Evolutionary conservation across 495 filamentous ascomycete species (phyloP).

Genomic region (Talaromyces thailandensis): DNA sequence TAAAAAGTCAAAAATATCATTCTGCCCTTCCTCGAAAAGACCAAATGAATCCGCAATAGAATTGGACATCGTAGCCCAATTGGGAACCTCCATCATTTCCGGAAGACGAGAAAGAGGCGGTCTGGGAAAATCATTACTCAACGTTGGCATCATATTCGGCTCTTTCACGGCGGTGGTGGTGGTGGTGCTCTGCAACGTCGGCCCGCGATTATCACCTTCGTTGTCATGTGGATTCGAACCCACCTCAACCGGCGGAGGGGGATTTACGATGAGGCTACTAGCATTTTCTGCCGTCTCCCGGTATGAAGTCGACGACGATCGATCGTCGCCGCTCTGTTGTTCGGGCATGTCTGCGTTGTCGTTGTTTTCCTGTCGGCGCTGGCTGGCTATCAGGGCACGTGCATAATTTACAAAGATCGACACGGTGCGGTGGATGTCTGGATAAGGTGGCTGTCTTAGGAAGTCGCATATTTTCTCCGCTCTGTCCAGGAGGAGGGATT

Average conservation of each 20-base stretch:
- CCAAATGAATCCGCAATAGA: conserved; percentile 36
- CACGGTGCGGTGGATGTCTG: conserved; percentile 35
- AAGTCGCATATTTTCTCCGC: conserved; percentile 30
- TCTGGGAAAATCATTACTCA: conserved; percentile 9
- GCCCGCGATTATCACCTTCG: background rate
- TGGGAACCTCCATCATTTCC: conserved; percentile 32
- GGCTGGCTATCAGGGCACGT: conserved; percentile 27
- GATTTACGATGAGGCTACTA: background rate
- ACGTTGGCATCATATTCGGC: conserved; percentile 2
- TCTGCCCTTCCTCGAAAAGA: conserved; percentile 36
- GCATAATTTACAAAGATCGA: conserved; percentile 36
- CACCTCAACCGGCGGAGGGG: background rate
- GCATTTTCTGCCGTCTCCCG: background rate
- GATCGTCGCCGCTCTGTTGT: conserved; percentile 7
- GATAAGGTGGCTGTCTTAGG: conserved; percentile 32
- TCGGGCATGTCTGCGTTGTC: conserved; percentile 5
- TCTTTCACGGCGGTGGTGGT: conserved; percentile 7
- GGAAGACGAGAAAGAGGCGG: conserved; percentile 22
- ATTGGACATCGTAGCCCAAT: conserved; percentile 29
- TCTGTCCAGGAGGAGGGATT: conserved; percentile 24
- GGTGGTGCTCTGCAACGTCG: background rate
- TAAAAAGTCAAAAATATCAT: conserved; percentile 36
- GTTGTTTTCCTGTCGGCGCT: conserved; percentile 11
- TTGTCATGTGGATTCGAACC: background rate
- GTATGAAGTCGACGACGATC: conserved; percentile 10